Evolutionary conservation across 2,329 filamentous ascomycete genomes (phyloP).

Genomic region (Colletotrichum eremochloae): DNA sequence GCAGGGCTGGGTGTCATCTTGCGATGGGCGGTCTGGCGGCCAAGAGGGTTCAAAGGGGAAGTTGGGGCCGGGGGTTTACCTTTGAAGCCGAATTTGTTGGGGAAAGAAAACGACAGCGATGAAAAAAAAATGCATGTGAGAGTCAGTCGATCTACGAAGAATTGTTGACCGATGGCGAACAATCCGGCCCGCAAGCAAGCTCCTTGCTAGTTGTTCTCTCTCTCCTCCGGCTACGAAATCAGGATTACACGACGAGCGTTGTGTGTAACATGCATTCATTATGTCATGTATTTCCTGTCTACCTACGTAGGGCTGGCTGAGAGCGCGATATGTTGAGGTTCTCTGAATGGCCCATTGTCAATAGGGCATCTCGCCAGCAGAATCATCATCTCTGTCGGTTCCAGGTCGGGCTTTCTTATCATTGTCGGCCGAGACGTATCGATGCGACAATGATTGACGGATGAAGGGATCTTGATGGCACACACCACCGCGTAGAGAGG

Average conservation of each 20-base stretch:
- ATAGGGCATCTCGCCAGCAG: background rate
- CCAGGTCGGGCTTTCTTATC: slow-evolving; percentile 9
- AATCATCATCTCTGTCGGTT: background rate
- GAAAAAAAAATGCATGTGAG: slow-evolving; percentile 36
- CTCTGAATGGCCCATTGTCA: background rate
- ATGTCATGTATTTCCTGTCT: background rate
- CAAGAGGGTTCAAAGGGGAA: slow-evolving; percentile 41
- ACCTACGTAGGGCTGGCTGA: background rate
- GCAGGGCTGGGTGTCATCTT: slow-evolving; percentile 29
- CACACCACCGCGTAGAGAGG: background rate
- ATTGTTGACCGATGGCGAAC: slow-evolving; percentile 34
- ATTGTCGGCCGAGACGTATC: slow-evolving; percentile 10
- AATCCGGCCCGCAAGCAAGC: slow-evolving; percentile 18
- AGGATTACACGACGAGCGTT: background rate
- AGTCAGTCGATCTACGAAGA: slow-evolving; percentile 36
- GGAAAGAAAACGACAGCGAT: slow-evolving; percentile 18
- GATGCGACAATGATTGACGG: background rate
- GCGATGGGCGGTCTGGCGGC: slow-evolving; percentile 42
- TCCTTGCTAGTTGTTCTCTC: slow-evolving; percentile 23
- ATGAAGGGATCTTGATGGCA: slow-evolving; percentile 12
- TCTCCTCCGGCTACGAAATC: slow-evolving; percentile 9
- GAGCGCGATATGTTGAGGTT: slow-evolving; percentile 5
- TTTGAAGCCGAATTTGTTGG: slow-evolving; percentile 41
- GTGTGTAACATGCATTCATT: background rate
- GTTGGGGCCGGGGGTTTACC: slow-evolving; percentile 37